Base-by-base conservation (phyloP, 2,329 filamentous ascomycete genomes). In the Cladosporium sp. region DNA sequence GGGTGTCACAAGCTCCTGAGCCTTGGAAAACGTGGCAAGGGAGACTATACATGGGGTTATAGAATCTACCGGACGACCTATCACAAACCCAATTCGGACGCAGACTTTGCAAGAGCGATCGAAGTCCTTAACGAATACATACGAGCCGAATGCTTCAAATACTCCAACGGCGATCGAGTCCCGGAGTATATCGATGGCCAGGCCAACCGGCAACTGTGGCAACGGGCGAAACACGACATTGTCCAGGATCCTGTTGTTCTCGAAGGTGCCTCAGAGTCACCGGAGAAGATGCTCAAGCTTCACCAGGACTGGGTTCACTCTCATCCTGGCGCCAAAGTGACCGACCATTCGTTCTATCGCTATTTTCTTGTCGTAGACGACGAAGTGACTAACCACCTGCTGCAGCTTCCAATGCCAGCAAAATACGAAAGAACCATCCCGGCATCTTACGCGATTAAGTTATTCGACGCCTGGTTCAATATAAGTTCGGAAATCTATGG, bases 31-130 rank as follows among this genome's bases (percentile, higher is more conserved):
- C n/a, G 33, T 58, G 31, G 28, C 18, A 56, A 33, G 52, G 49
- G 49, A 52, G 52, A 56, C 29, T 62, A 62, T 12, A 62, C 44
- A 35, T 62, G 59, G 59, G 59, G 44, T n/a, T 52, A 52, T 46
- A 62, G 46, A 52, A 37, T 52, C 44, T 62, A 52, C 46, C 59
- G 59, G 12, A 62, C 59, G 11, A 62, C 59, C 59, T 62, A 62
- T 8, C 7, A 28, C 14, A 31, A 35, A 26, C 31, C 46, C 1
- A 52, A 62, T 21, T 62, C 46, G 29, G 46, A 52, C 28, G 31
- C 26, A 46, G 23, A 40, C 14, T 58, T 44, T 40, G 33, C 21
- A 18, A 58, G 16, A 44, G 58, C 58, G 40, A 61, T 61, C 26
- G 58, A 52, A 2, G 44, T 50, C n/a, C 28, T 52, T 5, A 61